A percentile compares a stretch with the other conserved stretches of the same genome.
These are phyloP conservation scores for Rhododendron mucronatum DNA, from an alignment of 148 eudicot genomes.

Conservation along the genomic window DNA sequence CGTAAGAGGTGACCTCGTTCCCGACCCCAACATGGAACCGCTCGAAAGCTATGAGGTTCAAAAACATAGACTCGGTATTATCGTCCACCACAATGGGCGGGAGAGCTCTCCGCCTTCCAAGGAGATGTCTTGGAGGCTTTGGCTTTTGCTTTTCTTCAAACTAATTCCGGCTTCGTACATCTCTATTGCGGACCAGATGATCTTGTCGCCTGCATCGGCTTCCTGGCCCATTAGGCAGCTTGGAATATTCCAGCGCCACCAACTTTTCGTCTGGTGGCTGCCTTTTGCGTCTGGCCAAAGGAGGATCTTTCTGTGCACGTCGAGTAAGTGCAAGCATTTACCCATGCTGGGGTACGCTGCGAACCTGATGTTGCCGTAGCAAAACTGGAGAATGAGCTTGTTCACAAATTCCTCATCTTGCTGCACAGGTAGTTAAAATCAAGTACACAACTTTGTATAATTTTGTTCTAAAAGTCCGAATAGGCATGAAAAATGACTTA, in stretches of 20 bases:
- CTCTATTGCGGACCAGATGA: constrained; percentile 35
- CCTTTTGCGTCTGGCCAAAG: not conserved
- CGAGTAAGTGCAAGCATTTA: constrained; percentile 24
- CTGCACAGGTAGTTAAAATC: not conserved
- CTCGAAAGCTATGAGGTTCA: constrained; percentile 44
- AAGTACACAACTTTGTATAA: too few species aligned
- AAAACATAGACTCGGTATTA: constrained; percentile 25
- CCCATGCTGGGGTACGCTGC: not conserved
- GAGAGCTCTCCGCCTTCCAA: constrained; percentile 30
- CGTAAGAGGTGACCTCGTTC: constrained; percentile 31
- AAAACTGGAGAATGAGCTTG: constrained; percentile 22
- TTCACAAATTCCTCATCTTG: constrained; percentile 16
- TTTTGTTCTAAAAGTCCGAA: too few species aligned
- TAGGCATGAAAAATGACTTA: too few species aligned
- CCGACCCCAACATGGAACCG: constrained; percentile 35
- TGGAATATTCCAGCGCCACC: too few species aligned
- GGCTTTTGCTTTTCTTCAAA: constrained; percentile 15
- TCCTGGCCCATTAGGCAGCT: too few species aligned
- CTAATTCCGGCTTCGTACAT: constrained; percentile 40
- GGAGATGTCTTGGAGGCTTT: constrained; percentile 34
- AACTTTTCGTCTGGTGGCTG: too few species aligned
- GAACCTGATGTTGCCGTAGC: not conserved
- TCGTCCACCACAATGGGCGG: constrained; percentile 35
- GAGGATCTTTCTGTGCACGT: constrained; percentile 25
- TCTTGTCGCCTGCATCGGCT: not conserved